Evolutionary conservation across 495 filamentous ascomycete genomes (phyloP).

Genomic region (Aspergillus cristatus): DNA sequence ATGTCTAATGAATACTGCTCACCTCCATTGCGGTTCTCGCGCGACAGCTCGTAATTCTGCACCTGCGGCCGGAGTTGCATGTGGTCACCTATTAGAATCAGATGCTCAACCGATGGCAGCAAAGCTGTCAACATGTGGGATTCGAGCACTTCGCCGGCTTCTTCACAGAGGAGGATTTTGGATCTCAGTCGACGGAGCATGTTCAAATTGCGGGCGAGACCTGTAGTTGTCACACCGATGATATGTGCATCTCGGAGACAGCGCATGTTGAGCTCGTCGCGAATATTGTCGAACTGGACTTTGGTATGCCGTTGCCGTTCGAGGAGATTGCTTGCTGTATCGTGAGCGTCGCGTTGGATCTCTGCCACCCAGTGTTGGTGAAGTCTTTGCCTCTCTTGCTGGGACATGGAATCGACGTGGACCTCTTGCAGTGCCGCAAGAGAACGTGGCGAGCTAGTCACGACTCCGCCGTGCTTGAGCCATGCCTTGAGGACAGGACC

Average conservation of each 20-base stretch:
- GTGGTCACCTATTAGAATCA: constrained; percentile 72
- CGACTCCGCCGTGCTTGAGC: neutral
- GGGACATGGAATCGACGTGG: constrained; percentile 16
- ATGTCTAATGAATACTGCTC: constrained; percentile 52
- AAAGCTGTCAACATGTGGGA: constrained; percentile 60
- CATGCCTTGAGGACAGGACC: constrained; percentile 22
- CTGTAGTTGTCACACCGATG: constrained; percentile 70
- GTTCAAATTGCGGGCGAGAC: constrained; percentile 56
- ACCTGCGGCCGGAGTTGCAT: constrained; percentile 62
- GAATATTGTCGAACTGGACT: constrained; percentile 18
- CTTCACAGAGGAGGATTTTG: constrained; percentile 69
- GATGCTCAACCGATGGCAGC: constrained; percentile 60
- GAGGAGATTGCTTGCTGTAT: constrained; percentile 26
- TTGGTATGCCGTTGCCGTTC: constrained; percentile 23
- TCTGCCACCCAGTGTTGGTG: constrained; percentile 39
- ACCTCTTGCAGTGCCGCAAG: constrained; percentile 7
- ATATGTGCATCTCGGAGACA: constrained; percentile 39
- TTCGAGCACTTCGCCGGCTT: constrained; percentile 72
- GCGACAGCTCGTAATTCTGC: constrained; percentile 52
- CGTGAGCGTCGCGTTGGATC: constrained; percentile 15
- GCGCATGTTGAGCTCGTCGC: constrained; percentile 27
- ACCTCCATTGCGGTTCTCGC: constrained; percentile 45
- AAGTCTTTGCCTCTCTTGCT: constrained; percentile 14
- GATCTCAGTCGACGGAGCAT: constrained; percentile 49
- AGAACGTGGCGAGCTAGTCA: constrained; percentile 2